phyloP scores from a whole-genome alignment of 2,329 filamentous ascomycete species.

The Pleoardoris graminearum region DNA sequence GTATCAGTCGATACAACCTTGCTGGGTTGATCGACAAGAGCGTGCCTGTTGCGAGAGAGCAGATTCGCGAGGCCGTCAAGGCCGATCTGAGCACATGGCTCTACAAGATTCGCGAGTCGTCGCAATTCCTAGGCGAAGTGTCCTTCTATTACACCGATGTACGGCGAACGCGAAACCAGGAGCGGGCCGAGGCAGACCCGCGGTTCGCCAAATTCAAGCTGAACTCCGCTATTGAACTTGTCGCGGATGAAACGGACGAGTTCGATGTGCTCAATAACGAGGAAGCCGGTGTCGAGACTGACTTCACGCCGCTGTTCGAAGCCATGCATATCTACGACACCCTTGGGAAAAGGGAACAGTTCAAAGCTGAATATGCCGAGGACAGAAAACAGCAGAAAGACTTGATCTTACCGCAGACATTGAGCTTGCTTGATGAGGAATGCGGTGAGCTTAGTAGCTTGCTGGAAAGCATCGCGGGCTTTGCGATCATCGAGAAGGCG shows the following conservation, averaged over 20 bases:
- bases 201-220: slow-evolving; percentile 84
- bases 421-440: slow-evolving; percentile 80
- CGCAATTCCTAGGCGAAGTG: slow-evolving; percentile 92
- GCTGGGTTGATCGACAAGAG: slow-evolving; percentile 96
- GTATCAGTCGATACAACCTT: slow-evolving; percentile 91
- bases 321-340: slow-evolving; percentile 96
- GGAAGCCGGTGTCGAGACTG: slow-evolving; percentile 75
- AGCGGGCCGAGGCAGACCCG: slow-evolving; percentile 74
- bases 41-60: slow-evolving; percentile 86
- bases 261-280: slow-evolving; percentile 96
- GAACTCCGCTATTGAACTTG: slow-evolving; percentile 93
- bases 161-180: slow-evolving; percentile 78
- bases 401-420: slow-evolving; percentile 73
- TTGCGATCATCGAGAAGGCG: slow-evolving; percentile 93
- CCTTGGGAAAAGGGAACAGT: slow-evolving; percentile 87
- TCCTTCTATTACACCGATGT: slow-evolving; percentile 96
- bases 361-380: slow-evolving; percentile 86
- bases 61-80: slow-evolving; percentile 97
- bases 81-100: slow-evolving; percentile 96
- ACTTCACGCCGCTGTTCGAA: slow-evolving; percentile 93
- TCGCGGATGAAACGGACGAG: slow-evolving; percentile 93
- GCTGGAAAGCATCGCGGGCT: slow-evolving; percentile 91
- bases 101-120: slow-evolving; percentile 91
- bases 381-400: slow-evolving; percentile 92
- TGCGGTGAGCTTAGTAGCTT: slow-evolving; percentile 85